phyloP scores from a whole-genome alignment of 2,329 filamentous ascomycete genomes.

The Dactylellina cionopaga region DNA sequence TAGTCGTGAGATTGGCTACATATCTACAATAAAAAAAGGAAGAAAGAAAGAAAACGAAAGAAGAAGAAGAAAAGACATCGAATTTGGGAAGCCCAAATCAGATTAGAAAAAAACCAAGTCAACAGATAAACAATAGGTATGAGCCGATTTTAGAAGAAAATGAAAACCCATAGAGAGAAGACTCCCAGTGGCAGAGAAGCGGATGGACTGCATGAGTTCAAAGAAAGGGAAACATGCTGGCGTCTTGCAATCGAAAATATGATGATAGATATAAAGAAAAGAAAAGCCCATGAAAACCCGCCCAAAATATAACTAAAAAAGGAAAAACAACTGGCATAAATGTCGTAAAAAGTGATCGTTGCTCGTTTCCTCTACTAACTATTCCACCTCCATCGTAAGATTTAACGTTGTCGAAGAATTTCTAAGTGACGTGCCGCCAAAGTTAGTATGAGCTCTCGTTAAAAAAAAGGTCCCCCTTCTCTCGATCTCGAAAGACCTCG shows the following conservation, averaged over 20 bases:
- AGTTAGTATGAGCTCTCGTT: background rate
- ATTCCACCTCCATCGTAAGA: background rate
- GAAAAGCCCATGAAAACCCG: slow-evolving; percentile 3
- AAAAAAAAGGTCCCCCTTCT: background rate
- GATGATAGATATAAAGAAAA: background rate
- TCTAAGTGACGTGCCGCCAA: slow-evolving; percentile 30
- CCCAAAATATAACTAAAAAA: slow-evolving; percentile 4
- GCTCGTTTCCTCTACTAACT: slow-evolving; percentile 15
- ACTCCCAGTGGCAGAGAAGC: too few relatives aligned
- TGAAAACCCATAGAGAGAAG: too few relatives aligned
- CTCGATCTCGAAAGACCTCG: background rate
- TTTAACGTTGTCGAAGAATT: slow-evolving; percentile 55
- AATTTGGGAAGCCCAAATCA: background rate
- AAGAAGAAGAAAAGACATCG: slow-evolving; percentile 1
- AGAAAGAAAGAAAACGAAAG: background rate
- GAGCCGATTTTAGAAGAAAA: too few relatives aligned
- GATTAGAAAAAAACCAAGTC: background rate
- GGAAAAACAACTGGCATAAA: slow-evolving; percentile 1
- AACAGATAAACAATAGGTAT: too few relatives aligned
- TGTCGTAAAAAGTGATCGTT: slow-evolving; percentile 1
- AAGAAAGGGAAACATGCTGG: too few relatives aligned
- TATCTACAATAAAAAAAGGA: slow-evolving; percentile 25
- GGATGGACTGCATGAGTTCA: too few relatives aligned
- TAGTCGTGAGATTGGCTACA: slow-evolving; percentile 33
- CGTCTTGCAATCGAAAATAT: too few relatives aligned